Base-by-base conservation (phyloP, 176 grass and related monocot genomes). In the Oryza officinalis region DNA sequence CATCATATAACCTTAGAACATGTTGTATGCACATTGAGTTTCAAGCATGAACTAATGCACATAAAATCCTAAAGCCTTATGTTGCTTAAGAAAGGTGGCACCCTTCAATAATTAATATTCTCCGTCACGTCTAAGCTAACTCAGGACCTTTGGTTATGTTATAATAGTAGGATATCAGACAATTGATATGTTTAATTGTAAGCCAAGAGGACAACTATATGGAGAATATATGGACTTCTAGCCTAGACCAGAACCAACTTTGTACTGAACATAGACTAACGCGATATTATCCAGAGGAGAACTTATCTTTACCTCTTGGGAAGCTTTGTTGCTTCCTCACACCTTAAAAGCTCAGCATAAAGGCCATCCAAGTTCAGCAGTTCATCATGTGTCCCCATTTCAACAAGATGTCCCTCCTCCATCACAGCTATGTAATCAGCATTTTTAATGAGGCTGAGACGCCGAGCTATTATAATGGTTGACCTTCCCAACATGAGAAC, bases 391-490 rank as follows among this genome's bases (percentile, higher is more conserved):
- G 97, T 96, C 54, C 97, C 97, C 97, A 99, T 99, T 89, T 99
- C 97, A 87, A 99, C 91, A 65, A 99, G 91, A 87, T 96, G 97
- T 6, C 97, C 97, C 78, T 99, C 97, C 75, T 99, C 97, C 97
- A 99, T 96, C 77, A 96, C 97, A 63, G 97, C 97, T 84, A 96
- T 99, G 72, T 96, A 99, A 87, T 99, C 97, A 81, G 97, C 97
- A 74, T 99, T 95, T 79, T 92, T 94, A 69, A 99, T 99, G 61
- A 99, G 91, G 71, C 86, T 91, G 77, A 99, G 93, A 54, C 97
- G 93, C 74, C 97, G 94, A 80, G 97, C 97, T 85, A 99, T 99
- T 96, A 99, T 99, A 86, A 99, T 99, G 65, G 96, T 99, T 65
- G 96, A 99, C 45, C 96, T 96, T 86, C 97, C 97, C 50, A 99